A percentile compares a stretch with the other conserved stretches of the same genome.
Evolutionary conservation across 345 rosid species (phyloP).

Genomic region (Syzygium jambos): DNA sequence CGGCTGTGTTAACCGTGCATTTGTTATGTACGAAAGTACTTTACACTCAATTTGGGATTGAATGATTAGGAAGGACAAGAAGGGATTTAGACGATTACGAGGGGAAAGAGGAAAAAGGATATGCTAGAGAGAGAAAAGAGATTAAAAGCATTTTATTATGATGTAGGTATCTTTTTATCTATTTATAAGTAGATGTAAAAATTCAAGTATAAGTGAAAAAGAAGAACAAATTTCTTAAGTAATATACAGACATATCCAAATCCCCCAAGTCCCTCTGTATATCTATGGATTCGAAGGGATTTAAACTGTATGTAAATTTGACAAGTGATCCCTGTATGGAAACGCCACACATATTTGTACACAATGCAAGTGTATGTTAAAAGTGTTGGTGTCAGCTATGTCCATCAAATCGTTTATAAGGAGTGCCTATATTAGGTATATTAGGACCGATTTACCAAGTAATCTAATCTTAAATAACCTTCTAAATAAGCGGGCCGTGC

Average conservation of each 20-base stretch:
- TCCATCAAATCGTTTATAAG: neutral
- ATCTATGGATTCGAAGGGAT: neutral
- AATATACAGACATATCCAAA: neutral
- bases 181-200: neutral
- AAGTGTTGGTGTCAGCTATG: too few relatives aligned
- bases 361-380: too few relatives aligned
- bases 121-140: neutral
- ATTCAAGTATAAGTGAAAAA: neutral
- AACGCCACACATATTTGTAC: too few relatives aligned
- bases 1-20: fast-evolving
- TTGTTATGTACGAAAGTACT: neutral
- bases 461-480: neutral
- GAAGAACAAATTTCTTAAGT: neutral
- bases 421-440: neutral
- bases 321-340: neutral
- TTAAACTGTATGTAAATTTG: neutral
- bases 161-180: neutral
- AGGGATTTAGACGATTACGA: neutral
- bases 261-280: fast-evolving
- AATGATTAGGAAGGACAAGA: neutral
- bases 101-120: neutral
- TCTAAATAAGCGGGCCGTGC: neutral
- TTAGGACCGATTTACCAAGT: neutral
- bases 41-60: fast-evolving
- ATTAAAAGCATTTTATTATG: neutral